A percentile compares a stretch with the other conserved stretches of the same genome.
Evolutionary conservation across 805 yeast species (phyloP).

Genomic region (Candida andamanensis): DNA sequence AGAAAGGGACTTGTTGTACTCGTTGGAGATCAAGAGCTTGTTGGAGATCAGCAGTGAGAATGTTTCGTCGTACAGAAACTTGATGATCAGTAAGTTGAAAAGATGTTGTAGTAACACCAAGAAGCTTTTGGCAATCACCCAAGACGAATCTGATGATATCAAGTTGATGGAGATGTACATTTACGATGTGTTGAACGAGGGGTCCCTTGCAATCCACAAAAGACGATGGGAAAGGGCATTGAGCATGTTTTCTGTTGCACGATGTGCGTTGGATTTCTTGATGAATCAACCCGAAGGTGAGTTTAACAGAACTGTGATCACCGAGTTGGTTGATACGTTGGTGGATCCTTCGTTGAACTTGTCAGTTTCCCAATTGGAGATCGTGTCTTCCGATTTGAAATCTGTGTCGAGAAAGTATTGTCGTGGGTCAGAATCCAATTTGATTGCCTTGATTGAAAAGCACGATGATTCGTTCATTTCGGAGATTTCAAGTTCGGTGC

Average conservation of each 20-base stretch:
- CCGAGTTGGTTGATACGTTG: constrained; percentile 50
- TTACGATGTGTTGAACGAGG: constrained; percentile 47
- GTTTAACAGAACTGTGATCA: constrained; percentile 37
- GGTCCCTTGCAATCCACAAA: constrained; percentile 45
- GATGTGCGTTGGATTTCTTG: constrained; percentile 56
- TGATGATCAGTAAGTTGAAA: constrained; percentile 60
- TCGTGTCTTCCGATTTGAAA: constrained; percentile 41
- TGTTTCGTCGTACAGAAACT: constrained; percentile 39
- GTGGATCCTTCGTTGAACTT: constrained; percentile 65
- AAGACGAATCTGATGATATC: constrained; percentile 31
- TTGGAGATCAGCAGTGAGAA: constrained; percentile 49
- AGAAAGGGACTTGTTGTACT: constrained; percentile 72
- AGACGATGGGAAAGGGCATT: constrained; percentile 54
- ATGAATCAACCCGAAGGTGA: constrained; percentile 8
- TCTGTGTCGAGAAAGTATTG: constrained; percentile 44
- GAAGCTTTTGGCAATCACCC: constrained; percentile 38
- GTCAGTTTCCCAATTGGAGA: constrained; percentile 42
- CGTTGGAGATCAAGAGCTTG: constrained; percentile 55
- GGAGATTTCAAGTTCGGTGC: constrained; percentile 20
- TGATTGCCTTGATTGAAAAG: constrained; percentile 31
- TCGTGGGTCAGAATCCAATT: constrained; percentile 12
- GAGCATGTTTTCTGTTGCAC: constrained; percentile 51
- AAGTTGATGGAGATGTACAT: constrained; percentile 27
- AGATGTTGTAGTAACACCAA: constrained; percentile 47
- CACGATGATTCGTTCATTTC: constrained; percentile 36